Percentiles rank a stretch among this genome's conserved stretches.
Conservation (phyloP, 208 protist species). For the Wallacemonas collosoma region DNA sequence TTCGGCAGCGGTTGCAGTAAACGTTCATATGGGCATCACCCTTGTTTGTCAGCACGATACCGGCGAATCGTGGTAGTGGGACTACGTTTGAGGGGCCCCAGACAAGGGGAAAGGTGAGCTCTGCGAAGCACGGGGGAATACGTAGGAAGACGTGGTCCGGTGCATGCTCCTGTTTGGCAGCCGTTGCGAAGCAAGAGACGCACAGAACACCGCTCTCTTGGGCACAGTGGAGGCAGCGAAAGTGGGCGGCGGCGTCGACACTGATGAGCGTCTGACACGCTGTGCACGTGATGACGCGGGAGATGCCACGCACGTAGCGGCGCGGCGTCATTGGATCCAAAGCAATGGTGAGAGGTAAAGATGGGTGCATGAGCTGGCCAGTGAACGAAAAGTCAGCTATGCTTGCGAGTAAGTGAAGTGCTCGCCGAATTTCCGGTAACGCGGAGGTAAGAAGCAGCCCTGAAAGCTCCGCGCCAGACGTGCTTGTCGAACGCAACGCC, state of each 20-base stretch:
- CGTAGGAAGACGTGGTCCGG: conserved; percentile 4
- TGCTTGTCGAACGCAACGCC: conserved; percentile 28
- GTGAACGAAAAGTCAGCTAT: conserved; percentile 56
- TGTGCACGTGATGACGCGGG: conserved; percentile 52
- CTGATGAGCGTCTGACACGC: conserved; percentile 46
- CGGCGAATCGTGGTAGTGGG: conserved; percentile 50
- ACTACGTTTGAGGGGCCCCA: conserved; percentile 84
- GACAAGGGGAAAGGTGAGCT: conserved; percentile 37
- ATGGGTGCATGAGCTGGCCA: conserved; percentile 58
- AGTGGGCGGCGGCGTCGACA: conserved; percentile 57
- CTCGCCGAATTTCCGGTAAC: conserved; percentile 30
- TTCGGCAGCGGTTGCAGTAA: conserved; percentile 75
- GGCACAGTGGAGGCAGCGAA: conserved; percentile 77
- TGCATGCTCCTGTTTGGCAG: background rate
- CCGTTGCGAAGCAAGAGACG: conserved; percentile 33
- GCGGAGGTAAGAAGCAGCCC: conserved; percentile 44
- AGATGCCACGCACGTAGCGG: conserved; percentile 32
- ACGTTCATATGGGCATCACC: conserved; percentile 55
- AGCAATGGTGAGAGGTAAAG: conserved; percentile 43
- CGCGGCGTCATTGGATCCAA: conserved; percentile 70
- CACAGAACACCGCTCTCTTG: conserved; percentile 42
- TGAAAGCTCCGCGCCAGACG: conserved; percentile 47
- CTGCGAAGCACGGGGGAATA: conserved; percentile 35
- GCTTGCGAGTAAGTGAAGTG: conserved; percentile 28
- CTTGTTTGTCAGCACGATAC: conserved; percentile 40